Base-by-base conservation (phyloP, 208 protist genomes). In the Trypanosoma cruzi region DNA sequence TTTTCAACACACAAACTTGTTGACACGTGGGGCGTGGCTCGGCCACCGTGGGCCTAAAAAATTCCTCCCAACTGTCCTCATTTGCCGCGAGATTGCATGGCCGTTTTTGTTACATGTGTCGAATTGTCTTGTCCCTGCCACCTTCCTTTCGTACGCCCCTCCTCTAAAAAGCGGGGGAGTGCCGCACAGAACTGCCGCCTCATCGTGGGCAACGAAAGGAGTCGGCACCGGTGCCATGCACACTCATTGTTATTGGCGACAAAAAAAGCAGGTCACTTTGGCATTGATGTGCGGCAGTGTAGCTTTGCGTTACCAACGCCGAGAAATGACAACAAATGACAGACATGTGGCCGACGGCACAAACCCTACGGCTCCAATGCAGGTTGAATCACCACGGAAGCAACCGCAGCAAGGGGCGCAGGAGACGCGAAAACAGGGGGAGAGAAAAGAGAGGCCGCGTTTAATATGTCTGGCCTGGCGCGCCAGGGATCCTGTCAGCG, bases 391-490 rank as follows among this genome's bases (percentile, higher is more conserved):
- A 55, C 42, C 7, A 31, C 6, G 6, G 32, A 18, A 54, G 31
- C 16, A 65, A 11, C n/a, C 0, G 1, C 28, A 53, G 22, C 31
- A 50, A 24, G 20, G 22, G 24, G 36, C 37, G 40, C 40, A 44
- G 40, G 10, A 36, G 26, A 37, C 37, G 32, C 0, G 40, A 16
- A 26, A 16, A 20, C 24, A 53, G 22, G 18, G 50, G 13, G 20
- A 32, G 24, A 42, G 37, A 68, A 49, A 49, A 1, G 53, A 61
- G 26, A 55, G 29, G 26, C 56, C 66, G 13, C 54, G 56, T 32
- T 31, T 71, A 36, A 71, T 71, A 34, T 71, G 66, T 53, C 2
- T 48, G 24, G 42, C 44, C 10, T 42, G 66, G 26, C 46, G 66
- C 4, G 22, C 56, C 8, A 18, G 26, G n/a, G 32, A 26, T 24